Percentiles rank a stretch among this genome's conserved stretches.
Evolutionary conservation across 306 rosid genomes (phyloP).

Genomic region (Gastrolobium villosum): DNA sequence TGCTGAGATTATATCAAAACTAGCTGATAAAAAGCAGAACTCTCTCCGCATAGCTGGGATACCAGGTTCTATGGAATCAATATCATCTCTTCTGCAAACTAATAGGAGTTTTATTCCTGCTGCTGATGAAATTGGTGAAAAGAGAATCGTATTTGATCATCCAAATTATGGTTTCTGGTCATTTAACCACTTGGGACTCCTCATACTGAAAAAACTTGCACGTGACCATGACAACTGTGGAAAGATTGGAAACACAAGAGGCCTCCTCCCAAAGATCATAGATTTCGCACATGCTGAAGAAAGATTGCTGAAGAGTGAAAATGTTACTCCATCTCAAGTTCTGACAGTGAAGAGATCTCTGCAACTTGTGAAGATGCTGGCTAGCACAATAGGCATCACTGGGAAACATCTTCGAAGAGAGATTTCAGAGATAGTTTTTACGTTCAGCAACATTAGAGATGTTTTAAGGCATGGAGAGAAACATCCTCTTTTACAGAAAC

Average conservation of each 20-base stretch:
- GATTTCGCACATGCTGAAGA: slow-evolving; percentile 77
- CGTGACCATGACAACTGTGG: slow-evolving; percentile 84
- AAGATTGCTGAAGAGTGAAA: slow-evolving; percentile 60
- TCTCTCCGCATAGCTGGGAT: slow-evolving; percentile 80
- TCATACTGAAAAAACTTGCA: slow-evolving; percentile 79
- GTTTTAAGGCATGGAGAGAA: slow-evolving; percentile 69
- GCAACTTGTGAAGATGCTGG: slow-evolving; percentile 82
- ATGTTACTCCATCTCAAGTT: slow-evolving; percentile 55
- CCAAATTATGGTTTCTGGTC: slow-evolving; percentile 69
- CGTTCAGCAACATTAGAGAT: slow-evolving; percentile 79
- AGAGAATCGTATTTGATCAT: slow-evolving; percentile 55
- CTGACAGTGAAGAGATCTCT: slow-evolving; percentile 71
- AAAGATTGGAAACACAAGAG: slow-evolving; percentile 86
- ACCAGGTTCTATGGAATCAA: slow-evolving; percentile 89
- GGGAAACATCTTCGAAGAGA: slow-evolving; percentile 76
- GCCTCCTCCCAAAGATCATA: slow-evolving; percentile 79
- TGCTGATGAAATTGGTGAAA: slow-evolving; percentile 77
- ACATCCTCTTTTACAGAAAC: slow-evolving; percentile 69
- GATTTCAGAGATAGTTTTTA: slow-evolving; percentile 79
- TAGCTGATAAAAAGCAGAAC: slow-evolving; percentile 80
- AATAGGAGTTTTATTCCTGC: slow-evolving; percentile 61
- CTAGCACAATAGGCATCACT: slow-evolving; percentile 72
- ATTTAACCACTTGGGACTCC: slow-evolving; percentile 76
- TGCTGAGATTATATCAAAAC: slow-evolving; percentile 73
- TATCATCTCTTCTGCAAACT: slow-evolving; percentile 77